phyloP scores from a whole-genome alignment of 352 stramenopile species.

The Phytophthora lateralis region DNA sequence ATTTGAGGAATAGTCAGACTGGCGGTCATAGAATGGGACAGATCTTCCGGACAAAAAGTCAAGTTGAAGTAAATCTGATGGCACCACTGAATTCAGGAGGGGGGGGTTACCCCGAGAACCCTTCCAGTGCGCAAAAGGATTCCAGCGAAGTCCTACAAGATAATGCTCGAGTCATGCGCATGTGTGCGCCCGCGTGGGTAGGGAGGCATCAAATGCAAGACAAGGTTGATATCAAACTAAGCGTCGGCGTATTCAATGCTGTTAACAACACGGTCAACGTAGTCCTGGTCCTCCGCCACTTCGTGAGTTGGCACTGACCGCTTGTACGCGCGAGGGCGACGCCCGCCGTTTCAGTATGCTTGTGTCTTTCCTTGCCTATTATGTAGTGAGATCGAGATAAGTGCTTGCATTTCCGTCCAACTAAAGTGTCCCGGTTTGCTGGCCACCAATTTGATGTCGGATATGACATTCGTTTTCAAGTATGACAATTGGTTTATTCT shows the following conservation, averaged over 20 bases:
- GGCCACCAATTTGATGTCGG: constrained; percentile 3
- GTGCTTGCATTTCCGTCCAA: neutral
- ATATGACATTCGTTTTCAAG: neutral
- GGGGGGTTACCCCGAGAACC: neutral
- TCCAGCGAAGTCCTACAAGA: neutral
- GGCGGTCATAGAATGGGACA: neutral
- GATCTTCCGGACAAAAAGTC: neutral
- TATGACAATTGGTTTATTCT: neutral
- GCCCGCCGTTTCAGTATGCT: neutral
- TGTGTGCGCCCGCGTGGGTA: neutral
- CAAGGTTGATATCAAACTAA: neutral
- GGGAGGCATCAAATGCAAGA: neutral
- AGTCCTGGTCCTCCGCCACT: neutral
- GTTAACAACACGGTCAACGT: neutral
- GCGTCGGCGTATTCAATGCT: neutral
- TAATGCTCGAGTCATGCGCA: neutral
- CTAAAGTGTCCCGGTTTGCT: constrained; percentile 1
- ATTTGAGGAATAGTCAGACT: too few species aligned
- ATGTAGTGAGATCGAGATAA: neutral
- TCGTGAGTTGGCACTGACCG: neutral
- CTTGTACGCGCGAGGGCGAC: neutral
- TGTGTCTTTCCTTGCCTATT: neutral
- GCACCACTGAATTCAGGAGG: too few species aligned
- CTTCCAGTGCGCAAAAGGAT: neutral
- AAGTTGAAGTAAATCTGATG: too few species aligned